Evolutionary conservation across 805 yeast species (phyloP).

Genomic region (Tetrapisispora arboricola): DNA sequence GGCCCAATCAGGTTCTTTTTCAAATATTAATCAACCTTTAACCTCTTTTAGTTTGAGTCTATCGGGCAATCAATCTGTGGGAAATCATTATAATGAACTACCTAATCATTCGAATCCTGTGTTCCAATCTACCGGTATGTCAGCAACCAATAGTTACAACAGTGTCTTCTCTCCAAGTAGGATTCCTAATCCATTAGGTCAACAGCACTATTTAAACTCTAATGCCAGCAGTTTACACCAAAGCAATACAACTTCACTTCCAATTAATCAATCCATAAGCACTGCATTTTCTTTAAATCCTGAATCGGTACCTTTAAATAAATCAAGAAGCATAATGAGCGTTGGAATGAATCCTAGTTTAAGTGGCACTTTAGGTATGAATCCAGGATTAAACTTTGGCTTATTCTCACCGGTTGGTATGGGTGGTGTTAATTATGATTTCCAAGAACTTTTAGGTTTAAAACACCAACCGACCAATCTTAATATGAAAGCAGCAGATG

Average conservation of each 20-base stretch:
- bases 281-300: conserved; percentile 2
- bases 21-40: neutral
- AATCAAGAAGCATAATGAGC: conserved; percentile 3
- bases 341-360: conserved; percentile 4
- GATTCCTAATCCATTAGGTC: conserved; percentile 1
- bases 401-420: conserved; percentile 24
- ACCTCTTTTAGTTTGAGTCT: conserved; percentile 1
- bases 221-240: conserved; percentile 1
- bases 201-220: conserved; percentile 2
- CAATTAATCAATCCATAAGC: conserved; percentile 3
- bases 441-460: conserved; percentile 21
- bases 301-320: conserved; percentile 10
- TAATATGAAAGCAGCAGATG: conserved; percentile 18
- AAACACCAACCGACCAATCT: conserved; percentile 7
- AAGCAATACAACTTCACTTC: neutral
- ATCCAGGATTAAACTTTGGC: conserved; percentile 6
- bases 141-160: conserved; percentile 6
- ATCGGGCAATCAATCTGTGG: neutral
- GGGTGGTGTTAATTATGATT: conserved; percentile 26
- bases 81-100: neutral
- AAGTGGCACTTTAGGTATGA: neutral
- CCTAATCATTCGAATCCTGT: conserved; percentile 3
- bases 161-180: conserved; percentile 10
- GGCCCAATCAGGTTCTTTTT: conserved; percentile 1
- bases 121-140: conserved; percentile 10